Evolutionary conservation across 805 yeast species (phyloP).

Genomic region (Candida arabinofermentans): DNA sequence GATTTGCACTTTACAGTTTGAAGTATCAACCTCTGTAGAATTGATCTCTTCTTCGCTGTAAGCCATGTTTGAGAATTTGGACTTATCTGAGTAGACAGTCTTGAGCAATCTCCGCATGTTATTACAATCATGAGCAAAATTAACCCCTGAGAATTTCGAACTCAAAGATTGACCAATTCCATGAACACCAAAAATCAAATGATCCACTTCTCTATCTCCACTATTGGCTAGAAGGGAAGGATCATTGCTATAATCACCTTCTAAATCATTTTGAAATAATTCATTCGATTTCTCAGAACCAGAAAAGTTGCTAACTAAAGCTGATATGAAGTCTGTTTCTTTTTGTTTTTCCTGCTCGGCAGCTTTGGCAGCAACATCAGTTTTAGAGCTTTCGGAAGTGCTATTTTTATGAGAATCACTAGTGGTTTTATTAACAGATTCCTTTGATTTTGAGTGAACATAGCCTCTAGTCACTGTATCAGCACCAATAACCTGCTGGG

Average conservation of each 20-base stretch:
- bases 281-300: slow-evolving; percentile 22
- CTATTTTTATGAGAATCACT: not conserved
- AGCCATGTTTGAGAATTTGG: slow-evolving; percentile 36
- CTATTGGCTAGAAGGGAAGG: slow-evolving; percentile 36
- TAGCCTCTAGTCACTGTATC: slow-evolving; percentile 49
- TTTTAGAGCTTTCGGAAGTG: too few relatives aligned
- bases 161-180: slow-evolving; percentile 94
- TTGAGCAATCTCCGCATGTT: slow-evolving; percentile 57
- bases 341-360: not conserved
- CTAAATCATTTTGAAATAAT: slow-evolving; percentile 42
- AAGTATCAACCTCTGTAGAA: slow-evolving; percentile 14
- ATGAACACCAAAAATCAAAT: slow-evolving; percentile 81
- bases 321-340: slow-evolving; percentile 4
- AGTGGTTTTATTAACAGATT: slow-evolving; percentile 5
- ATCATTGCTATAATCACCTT: slow-evolving; percentile 47
- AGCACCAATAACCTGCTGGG: slow-evolving; percentile 41
- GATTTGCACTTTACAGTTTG: slow-evolving; percentile 68
- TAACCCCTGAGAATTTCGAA: slow-evolving; percentile 69
- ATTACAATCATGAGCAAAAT: slow-evolving; percentile 82
- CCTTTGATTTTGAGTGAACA: slow-evolving; percentile 8
- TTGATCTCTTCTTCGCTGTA: slow-evolving; percentile 29
- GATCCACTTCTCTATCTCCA: slow-evolving; percentile 40
- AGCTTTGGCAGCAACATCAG: not conserved
- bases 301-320: slow-evolving; percentile 9
- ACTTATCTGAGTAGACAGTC: slow-evolving; percentile 38